Evolutionary conservation across 495 filamentous ascomycete species (phyloP), one percentile per base, ranked within the genome.

Genomic region (Oidiodendron maius): DNA sequence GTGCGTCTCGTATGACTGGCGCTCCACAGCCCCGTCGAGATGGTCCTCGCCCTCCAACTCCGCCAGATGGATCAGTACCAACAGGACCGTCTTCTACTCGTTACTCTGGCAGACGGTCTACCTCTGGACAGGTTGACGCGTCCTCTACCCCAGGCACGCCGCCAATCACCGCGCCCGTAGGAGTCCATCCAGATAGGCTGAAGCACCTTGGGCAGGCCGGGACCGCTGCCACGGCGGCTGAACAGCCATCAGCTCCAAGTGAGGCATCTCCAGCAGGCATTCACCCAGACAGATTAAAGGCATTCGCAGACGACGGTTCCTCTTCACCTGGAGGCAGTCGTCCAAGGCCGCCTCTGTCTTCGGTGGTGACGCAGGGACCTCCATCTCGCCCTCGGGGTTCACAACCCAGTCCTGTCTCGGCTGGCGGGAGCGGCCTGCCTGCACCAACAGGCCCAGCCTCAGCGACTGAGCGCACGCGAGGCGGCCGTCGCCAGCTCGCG

Each of bases 171-270:
- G 48, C 64, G 16, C 54, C 59, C 16, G 41, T 62, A 16, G 56
- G 61, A 24, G 64, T 79, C 20, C 74, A 79, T 52, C 74, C 75
- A 1, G 74, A 77, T 58, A 69, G 75, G 22, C 60, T 77, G 53
- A 55, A 52, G 13, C 47, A 53, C 25, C 52, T 65, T 13, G 61
- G 57, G 2, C 46, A 63, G 15, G 60, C 61, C 13, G 59, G n/a
- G 56, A 16, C 38, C 53, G 16, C 55, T 63, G 23, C 62, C 62
- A 22, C 52, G 57, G n/a, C 28, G n/a, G n/a, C 28, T 32, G 16
- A 52, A 17, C 45, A 34, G 36, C 21, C 20, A 5, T 18, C 45
- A 28, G 16, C 21, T 1, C 28, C 50, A 34, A 35, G 52, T 18
- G 50, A 48, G 13, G 15, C 48, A 13, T 42, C 52, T 21, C 47